phyloP scores from a whole-genome alignment of 2,329 filamentous ascomycete genomes.

The Monosporascus sp. region DNA sequence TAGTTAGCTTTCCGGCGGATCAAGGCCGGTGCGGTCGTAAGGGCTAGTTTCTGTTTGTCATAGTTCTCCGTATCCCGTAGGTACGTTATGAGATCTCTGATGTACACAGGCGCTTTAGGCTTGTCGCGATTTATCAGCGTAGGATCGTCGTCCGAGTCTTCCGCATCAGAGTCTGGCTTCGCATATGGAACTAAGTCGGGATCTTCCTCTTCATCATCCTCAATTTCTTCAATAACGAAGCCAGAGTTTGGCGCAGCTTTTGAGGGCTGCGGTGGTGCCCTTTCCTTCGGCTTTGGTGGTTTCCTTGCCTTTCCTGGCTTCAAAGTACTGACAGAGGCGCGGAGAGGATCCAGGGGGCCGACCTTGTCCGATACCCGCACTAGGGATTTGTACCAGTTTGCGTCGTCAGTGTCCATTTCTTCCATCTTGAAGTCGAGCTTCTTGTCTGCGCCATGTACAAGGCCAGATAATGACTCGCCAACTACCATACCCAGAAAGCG shows the following conservation, averaged over 20 bases:
- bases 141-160: slow-evolving; percentile 91
- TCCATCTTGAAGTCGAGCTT: slow-evolving; percentile 80
- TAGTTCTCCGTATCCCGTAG: slow-evolving; percentile 78
- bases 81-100: slow-evolving; percentile 75
- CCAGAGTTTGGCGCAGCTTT: slow-evolving; percentile 28
- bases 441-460: slow-evolving; percentile 64
- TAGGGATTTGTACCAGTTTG: slow-evolving; percentile 67
- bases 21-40: slow-evolving; percentile 69
- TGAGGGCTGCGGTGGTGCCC: slow-evolving; percentile 16
- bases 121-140: slow-evolving; percentile 82
- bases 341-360: slow-evolving; percentile 52
- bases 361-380: slow-evolving; percentile 56
- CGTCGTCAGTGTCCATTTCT: slow-evolving; percentile 68
- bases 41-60: slow-evolving; percentile 74
- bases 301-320: slow-evolving; percentile 21
- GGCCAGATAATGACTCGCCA: slow-evolving; percentile 62
- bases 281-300: slow-evolving; percentile 12
- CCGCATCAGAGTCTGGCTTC: slow-evolving; percentile 81
- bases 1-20: slow-evolving; percentile 87
- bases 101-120: slow-evolving; percentile 79
- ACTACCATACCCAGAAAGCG: slow-evolving; percentile 85
- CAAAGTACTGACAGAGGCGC: slow-evolving; percentile 11
- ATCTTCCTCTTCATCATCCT: slow-evolving; percentile 52
- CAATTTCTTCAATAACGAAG: slow-evolving; percentile 62
- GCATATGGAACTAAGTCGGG: slow-evolving; percentile 71